Evolutionary conservation across 345 rosid genomes (phyloP).

Genomic region (Pelargonium nanum): DNA sequence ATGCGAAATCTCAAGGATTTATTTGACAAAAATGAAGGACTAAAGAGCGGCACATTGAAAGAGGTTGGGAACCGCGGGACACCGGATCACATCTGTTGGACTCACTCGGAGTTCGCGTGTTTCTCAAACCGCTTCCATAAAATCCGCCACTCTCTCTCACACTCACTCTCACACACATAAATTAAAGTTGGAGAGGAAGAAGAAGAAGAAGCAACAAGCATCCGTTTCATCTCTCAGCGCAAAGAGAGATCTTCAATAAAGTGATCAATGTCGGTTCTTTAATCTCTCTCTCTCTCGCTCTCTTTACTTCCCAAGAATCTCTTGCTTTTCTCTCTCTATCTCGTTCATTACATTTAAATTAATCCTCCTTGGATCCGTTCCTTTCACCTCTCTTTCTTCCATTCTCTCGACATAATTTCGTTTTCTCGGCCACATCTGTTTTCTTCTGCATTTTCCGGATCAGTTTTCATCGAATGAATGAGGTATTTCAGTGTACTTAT

Average conservation of each 20-base stretch:
- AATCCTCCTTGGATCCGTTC: background rate
- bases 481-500: slow-evolving; percentile 2
- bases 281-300: slow-evolving; percentile 12
- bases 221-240: background rate
- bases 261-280: slow-evolving; percentile 30
- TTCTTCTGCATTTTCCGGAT: background rate
- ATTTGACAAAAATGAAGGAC: too few species aligned
- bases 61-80: too few species aligned
- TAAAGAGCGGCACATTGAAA: too few species aligned
- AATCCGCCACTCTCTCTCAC: slow-evolving; percentile 9
- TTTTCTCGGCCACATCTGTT: slow-evolving; percentile 13
- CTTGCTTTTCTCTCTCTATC: background rate
- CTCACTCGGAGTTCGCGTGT: slow-evolving; percentile 42
- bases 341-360: background rate
- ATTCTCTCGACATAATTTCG: background rate
- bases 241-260: slow-evolving; percentile 3
- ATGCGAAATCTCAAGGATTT: too few species aligned
- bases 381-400: slow-evolving; percentile 8
- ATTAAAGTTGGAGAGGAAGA: background rate
- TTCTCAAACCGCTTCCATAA: slow-evolving; percentile 27
- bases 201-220: background rate
- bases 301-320: slow-evolving; percentile 8
- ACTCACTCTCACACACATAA: background rate
- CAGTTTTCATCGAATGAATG: slow-evolving; percentile 6
- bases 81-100: too few species aligned